Evolutionary conservation across 345 rosid genomes (phyloP), one percentile per base, ranked within the genome.

Genomic region (Anastatica hierochuntica): DNA sequence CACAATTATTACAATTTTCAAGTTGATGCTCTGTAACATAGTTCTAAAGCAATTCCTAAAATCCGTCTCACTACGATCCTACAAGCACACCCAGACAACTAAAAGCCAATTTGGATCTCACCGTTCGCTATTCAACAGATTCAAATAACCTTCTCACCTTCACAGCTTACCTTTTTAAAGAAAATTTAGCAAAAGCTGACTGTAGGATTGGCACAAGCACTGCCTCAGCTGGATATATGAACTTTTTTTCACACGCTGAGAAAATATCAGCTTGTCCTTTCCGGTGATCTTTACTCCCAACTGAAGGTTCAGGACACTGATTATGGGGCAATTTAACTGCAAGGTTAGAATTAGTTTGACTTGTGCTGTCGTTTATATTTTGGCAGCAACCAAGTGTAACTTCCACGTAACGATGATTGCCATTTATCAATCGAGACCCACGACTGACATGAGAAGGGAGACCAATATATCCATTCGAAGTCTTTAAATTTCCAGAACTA

Each of bases 161-260:
- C 49, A 34, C 13, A n/a, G 27, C 38, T 66, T 68, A 92, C 97
- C 99, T 85, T 81, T 82, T 83, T 67, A 88, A 63, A 49, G 95
- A 88, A 72, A 88, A 78, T 63, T 84, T 78, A 45, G 99, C 84
- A 67, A 73, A 74, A 50, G 97, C 76, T 54, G 95, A 71, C 52
- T 80, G 94, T 73, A 88, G 64, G 56, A 85, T 79, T 1, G 99
- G 97, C 65, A 92, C 95, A 63, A 88, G 79, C 66, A 92, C 82
- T 51, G 97, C 94, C 71, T 85, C 95, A 41, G 76, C 71, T 67
- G 99, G 95, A 74, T 85, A 82, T 29, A 92, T 76, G 71, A 88
- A 83, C 58, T 81, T 80, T 64, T 76, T 88, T 56, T 79, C 88
- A 56, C 62, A 67, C 13, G 24, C 43, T 20, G 82, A 68, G n/a